Base-by-base conservation (phyloP, 2,329 filamentous ascomycete species). In the Botrytis fragariae region DNA sequence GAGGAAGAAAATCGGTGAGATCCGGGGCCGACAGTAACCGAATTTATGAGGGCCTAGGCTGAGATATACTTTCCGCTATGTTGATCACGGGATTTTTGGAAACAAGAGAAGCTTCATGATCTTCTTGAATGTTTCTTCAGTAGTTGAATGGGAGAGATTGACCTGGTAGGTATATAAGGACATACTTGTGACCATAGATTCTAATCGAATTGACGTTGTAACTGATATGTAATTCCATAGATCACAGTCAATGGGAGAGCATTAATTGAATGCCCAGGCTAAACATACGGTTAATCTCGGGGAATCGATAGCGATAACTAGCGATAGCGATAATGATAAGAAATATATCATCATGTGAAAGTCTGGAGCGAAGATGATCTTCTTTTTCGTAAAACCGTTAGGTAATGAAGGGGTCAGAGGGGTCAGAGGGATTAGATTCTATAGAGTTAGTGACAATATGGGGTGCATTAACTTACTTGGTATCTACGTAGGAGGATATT, bases 1-100 rank as follows among this genome's bases (percentile, higher is more conserved):
- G 60, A 29, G 25, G 45, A 42, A 54, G 44, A 42, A 39, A 10
- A 22, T 32, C 44, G 69, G 69, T 63, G 69, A 71, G 44, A 71
- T 54, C 32, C 29, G 69, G 69, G 59, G 69, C 64, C 59, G 69
- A 71, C 54, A 63, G 32, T 71, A 71, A 32, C 44, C 59, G 69
- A 25, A 20, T 54, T 62, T 39, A 32, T 22, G 62, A 29, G 45
- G 62, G n/a, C 14, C 51, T 54, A 18, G n/a, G 51, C 51, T 29
- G 51, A 54, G 51, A 54, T 54, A 32, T 60, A 25, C 32, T 60
- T 60, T 60, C 32, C 59, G 10, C 59, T 60, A 37, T 35, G 20
- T 37, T 29, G 12, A 39, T 29, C 6, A 62, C 25, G 60, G 59
- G 59, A 25, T 25, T 14, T 4, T 35, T 59, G 54, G n/a, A 59